Evolutionary conservation across 805 yeast genomes (phyloP), one percentile per base, ranked within the genome.

Genomic region (Gaillardinia entomophila): DNA sequence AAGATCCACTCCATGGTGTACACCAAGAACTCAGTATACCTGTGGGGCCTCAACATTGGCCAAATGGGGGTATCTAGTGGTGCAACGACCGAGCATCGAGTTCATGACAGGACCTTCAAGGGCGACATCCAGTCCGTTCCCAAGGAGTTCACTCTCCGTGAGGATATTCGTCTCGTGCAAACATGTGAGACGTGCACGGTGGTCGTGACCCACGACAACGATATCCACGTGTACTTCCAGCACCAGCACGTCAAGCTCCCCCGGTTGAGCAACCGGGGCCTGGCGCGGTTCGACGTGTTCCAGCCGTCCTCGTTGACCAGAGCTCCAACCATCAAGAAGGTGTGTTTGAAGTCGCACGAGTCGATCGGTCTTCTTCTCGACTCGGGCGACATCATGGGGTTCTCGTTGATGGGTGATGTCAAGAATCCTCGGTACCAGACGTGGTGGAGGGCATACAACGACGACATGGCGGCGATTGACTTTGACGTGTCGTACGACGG

Each of bases 1-100:
- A 76, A 71, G 29, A 66, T 80, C 10, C 94, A 85, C 50, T 76
- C 90, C 3, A 67, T 79, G 13, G 83, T 74, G 0, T 80, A 66
- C 38, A 60, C 78, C 0, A 61, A 59, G 5, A 51, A 60, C 27
- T 73, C 71, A 7, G 41, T 82, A 1, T 73, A 60, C 38, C 54
- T 75, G 24, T 86, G 95, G 95, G 96, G 96, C 2, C 57, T 80
- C 24, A 83, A 86, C 48, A 59, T 76, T 23, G 96, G 96, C 0
- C 95, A 86, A 52, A 75, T 86, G 79, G 90, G 90, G 3, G 61
- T 73, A 31, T 45, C 62, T 11, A 29, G 48, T 5, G 37, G 30
- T 11, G 26, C 30, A 3, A 28, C 40, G 11, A 35, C 47, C 2
- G 68, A 60, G n/a, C 40, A 51, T 42, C 41, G 52, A 43, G 40